Conservation (phyloP, 164 flowering plant species). For the Umbellularia californica region DNA sequence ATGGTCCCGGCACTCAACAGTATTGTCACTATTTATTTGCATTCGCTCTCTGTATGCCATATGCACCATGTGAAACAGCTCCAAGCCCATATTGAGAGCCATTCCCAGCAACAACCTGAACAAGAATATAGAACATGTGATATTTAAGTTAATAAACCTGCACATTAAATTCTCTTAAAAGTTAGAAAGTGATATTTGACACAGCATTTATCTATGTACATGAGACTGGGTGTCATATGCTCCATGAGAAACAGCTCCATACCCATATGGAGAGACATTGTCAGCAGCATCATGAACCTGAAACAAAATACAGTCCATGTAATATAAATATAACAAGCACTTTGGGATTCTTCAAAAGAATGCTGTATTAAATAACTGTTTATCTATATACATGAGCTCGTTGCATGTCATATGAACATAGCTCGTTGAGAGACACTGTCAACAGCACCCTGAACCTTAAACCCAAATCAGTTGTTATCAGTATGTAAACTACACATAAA, state of each 20-base stretch:
- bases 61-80: constrained; percentile 18
- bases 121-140: constrained; percentile 15
- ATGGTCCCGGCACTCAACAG: neutral
- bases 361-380: neutral
- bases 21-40: constrained; percentile 7
- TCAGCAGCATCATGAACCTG: constrained; percentile 26
- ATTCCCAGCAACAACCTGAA: constrained; percentile 20
- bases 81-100: constrained; percentile 20
- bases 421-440: constrained; percentile 18
- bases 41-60: constrained; percentile 21
- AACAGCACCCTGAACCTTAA: constrained; percentile 26
- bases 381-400: constrained; percentile 18
- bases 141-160: neutral
- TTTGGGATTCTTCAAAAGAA: neutral
- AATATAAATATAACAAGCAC: neutral
- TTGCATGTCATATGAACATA: constrained; percentile 23
- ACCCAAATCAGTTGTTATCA: neutral
- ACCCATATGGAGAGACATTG: constrained; percentile 13
- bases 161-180: neutral
- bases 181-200: constrained; percentile 8
- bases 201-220: constrained; percentile 13
- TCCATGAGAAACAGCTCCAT: constrained; percentile 15
- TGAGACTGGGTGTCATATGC: neutral
- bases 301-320: neutral
- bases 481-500: neutral